Evolutionary conservation across 345 rosid genomes (phyloP).

Genomic region (Gossypium arboreum): DNA sequence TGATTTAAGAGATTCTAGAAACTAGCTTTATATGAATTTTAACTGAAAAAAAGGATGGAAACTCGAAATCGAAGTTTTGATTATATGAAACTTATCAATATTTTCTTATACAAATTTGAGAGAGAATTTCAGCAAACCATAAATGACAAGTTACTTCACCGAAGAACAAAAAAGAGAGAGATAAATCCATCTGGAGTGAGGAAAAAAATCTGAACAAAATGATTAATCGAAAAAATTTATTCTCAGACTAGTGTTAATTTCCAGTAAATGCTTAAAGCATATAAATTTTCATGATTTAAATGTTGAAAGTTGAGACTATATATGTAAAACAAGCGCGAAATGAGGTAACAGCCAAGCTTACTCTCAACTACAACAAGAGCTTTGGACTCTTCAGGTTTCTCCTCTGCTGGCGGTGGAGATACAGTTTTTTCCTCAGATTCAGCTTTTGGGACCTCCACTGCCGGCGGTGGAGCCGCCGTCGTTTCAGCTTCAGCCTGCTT

Average conservation of each 20-base stretch:
- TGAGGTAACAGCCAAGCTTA: conserved; percentile 26
- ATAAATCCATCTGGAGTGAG: background rate
- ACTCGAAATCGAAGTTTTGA: background rate
- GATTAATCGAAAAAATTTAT: background rate
- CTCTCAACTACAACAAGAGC: conserved; percentile 57
- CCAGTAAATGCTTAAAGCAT: background rate
- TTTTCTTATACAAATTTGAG: background rate
- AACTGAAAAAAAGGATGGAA: background rate
- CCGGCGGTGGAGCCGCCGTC: conserved; percentile 17
- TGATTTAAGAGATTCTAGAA: background rate
- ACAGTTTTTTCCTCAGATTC: conserved; percentile 34
- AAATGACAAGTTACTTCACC: background rate
- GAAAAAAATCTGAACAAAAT: background rate
- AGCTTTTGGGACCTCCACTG: conserved; percentile 25
- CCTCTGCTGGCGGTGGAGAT: conserved; percentile 22
- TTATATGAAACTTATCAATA: background rate
- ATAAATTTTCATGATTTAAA: background rate
- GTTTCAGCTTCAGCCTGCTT: conserved; percentile 34
- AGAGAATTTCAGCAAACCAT: background rate
- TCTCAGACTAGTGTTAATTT: background rate
- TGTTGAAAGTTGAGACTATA: background rate
- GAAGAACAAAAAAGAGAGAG: background rate
- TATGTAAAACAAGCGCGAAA: background rate
- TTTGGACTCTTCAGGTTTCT: conserved; percentile 45
- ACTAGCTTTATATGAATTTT: background rate